Evolutionary conservation across 257 asterid genomes (phyloP), one percentile per base, ranked within the genome.

Genomic region (Solanum pinnatisectum): DNA sequence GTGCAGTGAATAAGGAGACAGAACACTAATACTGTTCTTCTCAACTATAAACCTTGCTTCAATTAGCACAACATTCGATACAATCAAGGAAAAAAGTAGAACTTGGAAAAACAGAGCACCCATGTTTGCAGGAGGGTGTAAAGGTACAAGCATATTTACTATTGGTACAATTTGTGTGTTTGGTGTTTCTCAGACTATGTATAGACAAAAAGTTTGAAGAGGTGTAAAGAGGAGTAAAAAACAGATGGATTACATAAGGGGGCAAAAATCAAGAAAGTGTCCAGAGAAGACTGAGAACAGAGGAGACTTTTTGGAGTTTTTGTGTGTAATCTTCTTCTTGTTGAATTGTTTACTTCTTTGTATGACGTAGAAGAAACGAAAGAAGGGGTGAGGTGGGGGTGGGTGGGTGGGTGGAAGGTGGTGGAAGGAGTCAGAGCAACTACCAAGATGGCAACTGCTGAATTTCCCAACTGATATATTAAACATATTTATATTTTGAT

Each of bases 41-140:
- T 96, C 98, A 81, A 96, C 98, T 65, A 96, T 94, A 78, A 96
- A 96, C 88, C 92, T 91, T 39, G 79, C 91, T 13, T 91, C 91
- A 32, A 25, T 74, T 22, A 67, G 7, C 12, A 67, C 18, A 37
- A 87, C 67, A 18, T 78, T 35, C 79, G 72, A 77, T 85, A 88
- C 32, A 11, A 91, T 73, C 89, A 88, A 84, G 81, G 86, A 84
- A 81, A 36, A 25, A 37, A 78, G 46, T 33, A 74, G 33, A 60
- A 65, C 20, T 16, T 76, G 84, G 20, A 44, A 76, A 59, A 89
- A 67, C 32, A 63, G 7, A 25, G 42, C 65, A 82, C 20, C 79
- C 87, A 73, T 52, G n/a, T 14, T 20, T 78, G 42, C 27, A 71
- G 40, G 76, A 78, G 12, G 59, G 30, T 44, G 65, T 68, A 79